phyloP scores from a whole-genome alignment of 352 stramenopile genomes.

The Phytophthora quininea region DNA sequence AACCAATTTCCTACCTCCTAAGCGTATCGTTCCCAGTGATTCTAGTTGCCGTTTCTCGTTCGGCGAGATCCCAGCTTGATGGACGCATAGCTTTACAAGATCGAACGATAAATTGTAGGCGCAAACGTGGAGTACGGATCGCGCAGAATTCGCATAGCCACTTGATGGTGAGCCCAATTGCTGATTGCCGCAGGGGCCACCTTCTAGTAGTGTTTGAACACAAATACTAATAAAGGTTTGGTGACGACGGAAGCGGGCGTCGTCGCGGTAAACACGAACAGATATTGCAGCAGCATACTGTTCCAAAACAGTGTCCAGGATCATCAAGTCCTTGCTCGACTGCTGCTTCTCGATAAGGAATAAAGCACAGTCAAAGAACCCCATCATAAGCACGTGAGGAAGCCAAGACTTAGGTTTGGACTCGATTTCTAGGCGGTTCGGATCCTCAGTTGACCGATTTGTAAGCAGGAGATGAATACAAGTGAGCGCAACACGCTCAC shows the following conservation, averaged over 20 bases:
- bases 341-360: constrained; percentile 26
- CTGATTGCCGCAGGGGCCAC: background rate
- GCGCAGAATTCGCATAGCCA: background rate
- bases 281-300: constrained; percentile 11
- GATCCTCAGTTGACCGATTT: constrained; percentile 6
- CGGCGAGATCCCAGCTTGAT: background rate
- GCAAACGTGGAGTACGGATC: constrained; percentile 33
- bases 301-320: constrained; percentile 34
- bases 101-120: constrained; percentile 32
- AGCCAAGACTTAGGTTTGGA: constrained; percentile 25
- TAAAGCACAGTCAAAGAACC: constrained; percentile 37
- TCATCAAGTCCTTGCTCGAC: background rate
- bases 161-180: background rate
- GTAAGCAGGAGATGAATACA: constrained; percentile 20
- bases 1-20: constrained; percentile 6
- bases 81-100: constrained; percentile 16
- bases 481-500: constrained; percentile 10
- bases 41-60: constrained; percentile 7
- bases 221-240: constrained; percentile 27
- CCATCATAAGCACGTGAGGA: constrained; percentile 13
- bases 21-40: constrained; percentile 21
- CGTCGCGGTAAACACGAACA: constrained; percentile 1
- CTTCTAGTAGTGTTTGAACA: constrained; percentile 28
- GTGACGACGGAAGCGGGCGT: constrained; percentile 3
- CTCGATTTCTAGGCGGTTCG: background rate